Conservation (phyloP, 2,329 filamentous ascomycete genomes). For the Mariannaea elegans region DNA sequence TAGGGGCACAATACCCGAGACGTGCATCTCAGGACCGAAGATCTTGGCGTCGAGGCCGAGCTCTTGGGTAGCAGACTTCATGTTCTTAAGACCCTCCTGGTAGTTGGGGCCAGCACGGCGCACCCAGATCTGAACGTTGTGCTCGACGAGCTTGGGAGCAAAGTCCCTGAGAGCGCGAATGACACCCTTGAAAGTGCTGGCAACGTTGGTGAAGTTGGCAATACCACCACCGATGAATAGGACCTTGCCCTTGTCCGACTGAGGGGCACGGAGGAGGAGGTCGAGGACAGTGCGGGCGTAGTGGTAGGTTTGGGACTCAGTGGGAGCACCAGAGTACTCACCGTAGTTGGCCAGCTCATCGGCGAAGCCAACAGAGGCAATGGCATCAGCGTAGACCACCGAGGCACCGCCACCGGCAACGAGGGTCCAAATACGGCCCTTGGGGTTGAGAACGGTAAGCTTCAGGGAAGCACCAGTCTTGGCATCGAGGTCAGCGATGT, state of each 20-base stretch:
- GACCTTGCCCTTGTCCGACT: constrained; percentile 90
- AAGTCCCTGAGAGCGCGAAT: constrained; percentile 95
- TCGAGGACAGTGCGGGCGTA: constrained; percentile 97
- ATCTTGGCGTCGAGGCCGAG: constrained; percentile 78
- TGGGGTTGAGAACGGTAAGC: constrained; percentile 92
- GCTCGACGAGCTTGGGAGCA: constrained; percentile 84
- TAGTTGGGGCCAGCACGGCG: constrained; percentile 90
- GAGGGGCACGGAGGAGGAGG: constrained; percentile 92
- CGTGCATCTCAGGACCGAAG: constrained; percentile 87
- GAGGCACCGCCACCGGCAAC: constrained; percentile 99
- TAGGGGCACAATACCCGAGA: constrained; percentile 94
- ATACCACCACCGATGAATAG: constrained; percentile 99
- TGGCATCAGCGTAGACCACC: constrained; percentile 98
- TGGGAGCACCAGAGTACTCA: constrained; percentile 98
- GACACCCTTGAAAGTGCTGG: constrained; percentile 99
- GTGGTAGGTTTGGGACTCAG: constrained; percentile 99
- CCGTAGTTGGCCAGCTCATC: constrained; percentile 99
- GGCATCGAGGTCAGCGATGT: constrained; percentile 97
- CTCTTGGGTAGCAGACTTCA: constrained; percentile 95
- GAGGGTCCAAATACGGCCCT: constrained; percentile 95
- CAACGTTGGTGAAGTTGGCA: constrained; percentile 99
- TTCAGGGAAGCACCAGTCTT: constrained; percentile 99
- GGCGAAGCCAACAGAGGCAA: constrained; percentile 94
- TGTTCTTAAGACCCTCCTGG: constrained; percentile 99
- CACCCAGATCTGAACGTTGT: constrained; percentile 99